A percentile compares a stretch with the other conserved stretches of the same genome.
phyloP scores from a whole-genome alignment of 2,329 filamentous ascomycete genomes.

The Pyricularia pennisetigena region DNA sequence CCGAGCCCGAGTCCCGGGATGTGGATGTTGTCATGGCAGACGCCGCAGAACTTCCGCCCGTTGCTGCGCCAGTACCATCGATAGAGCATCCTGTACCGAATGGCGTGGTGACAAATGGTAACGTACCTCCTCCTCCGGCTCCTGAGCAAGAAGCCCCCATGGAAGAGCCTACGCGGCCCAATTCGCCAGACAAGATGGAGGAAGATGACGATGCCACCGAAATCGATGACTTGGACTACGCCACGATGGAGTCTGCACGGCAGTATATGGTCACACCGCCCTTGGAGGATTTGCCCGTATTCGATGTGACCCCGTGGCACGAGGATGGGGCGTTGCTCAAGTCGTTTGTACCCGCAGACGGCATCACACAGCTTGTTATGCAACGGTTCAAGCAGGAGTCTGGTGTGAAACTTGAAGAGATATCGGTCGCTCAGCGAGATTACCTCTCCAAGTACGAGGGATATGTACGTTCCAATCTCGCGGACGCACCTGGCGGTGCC shows the following conservation, averaged over 20 bases:
- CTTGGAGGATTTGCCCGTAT: slow-evolving; percentile 41
- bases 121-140: neutral
- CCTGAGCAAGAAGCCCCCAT: neutral
- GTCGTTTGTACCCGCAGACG: slow-evolving; percentile 27
- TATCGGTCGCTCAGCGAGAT: slow-evolving; percentile 26
- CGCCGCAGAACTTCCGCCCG: slow-evolving; percentile 7
- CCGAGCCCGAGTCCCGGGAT: slow-evolving; percentile 10
- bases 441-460: slow-evolving; percentile 38
- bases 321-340: slow-evolving; percentile 34
- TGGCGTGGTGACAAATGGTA: slow-evolving; percentile 13
- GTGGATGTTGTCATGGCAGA: slow-evolving; percentile 28
- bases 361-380: slow-evolving; percentile 35
- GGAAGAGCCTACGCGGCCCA: slow-evolving; percentile 17
- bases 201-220: slow-evolving; percentile 45
- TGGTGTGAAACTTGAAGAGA: slow-evolving; percentile 23
- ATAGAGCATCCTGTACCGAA: slow-evolving; percentile 5
- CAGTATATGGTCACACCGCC: slow-evolving; percentile 45
- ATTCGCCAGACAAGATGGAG: slow-evolving; percentile 37
- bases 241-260: slow-evolving; percentile 37
- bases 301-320: slow-evolving; percentile 34
- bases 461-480: slow-evolving; percentile 47
- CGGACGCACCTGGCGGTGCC: slow-evolving; percentile 41
- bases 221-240: slow-evolving; percentile 41
- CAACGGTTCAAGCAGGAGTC: slow-evolving; percentile 32
- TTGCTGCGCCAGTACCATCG: neutral